Evolutionary conservation across 192 early-diverging fungal genomes (phyloP).

Genomic region (Thamnidium elegans): DNA sequence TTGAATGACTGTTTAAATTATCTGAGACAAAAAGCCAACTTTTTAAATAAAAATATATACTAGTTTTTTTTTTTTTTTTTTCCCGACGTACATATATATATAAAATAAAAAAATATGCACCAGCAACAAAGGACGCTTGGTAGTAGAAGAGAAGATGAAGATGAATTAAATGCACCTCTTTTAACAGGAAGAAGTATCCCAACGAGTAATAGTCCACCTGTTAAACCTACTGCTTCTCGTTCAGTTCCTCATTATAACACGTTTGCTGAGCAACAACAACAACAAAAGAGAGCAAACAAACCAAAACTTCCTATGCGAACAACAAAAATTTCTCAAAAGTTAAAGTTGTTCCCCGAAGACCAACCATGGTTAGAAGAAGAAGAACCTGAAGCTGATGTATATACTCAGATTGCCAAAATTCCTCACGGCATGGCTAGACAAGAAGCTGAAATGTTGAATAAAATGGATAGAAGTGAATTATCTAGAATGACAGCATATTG

Average conservation of each 20-base stretch:
- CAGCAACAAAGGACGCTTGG: background rate
- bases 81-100: background rate
- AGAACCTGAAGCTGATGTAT: slow-evolving; percentile 52
- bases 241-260: slow-evolving; percentile 15
- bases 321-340: slow-evolving; percentile 91
- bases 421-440: slow-evolving; percentile 49
- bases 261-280: background rate
- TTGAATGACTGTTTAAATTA: too few relatives aligned
- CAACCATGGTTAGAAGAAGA: slow-evolving; percentile 47
- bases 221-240: slow-evolving; percentile 6
- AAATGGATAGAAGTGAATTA: slow-evolving; percentile 67
- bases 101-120: slow-evolving; percentile 8
- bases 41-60: background rate
- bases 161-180: background rate
- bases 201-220: background rate
- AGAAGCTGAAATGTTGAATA: slow-evolving; percentile 74
- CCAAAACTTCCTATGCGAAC: slow-evolving; percentile 76
- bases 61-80: slow-evolving; percentile 5
- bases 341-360: slow-evolving; percentile 74
- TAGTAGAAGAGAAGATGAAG: slow-evolving; percentile 16
- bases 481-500: slow-evolving; percentile 85
- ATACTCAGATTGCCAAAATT: slow-evolving; percentile 72
- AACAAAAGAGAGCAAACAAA: slow-evolving; percentile 28
- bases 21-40: background rate
- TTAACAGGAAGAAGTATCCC: slow-evolving; percentile 10